phyloP scores from a whole-genome alignment of 148 eudicot genomes.

The Persicaria maculosa region DNA sequence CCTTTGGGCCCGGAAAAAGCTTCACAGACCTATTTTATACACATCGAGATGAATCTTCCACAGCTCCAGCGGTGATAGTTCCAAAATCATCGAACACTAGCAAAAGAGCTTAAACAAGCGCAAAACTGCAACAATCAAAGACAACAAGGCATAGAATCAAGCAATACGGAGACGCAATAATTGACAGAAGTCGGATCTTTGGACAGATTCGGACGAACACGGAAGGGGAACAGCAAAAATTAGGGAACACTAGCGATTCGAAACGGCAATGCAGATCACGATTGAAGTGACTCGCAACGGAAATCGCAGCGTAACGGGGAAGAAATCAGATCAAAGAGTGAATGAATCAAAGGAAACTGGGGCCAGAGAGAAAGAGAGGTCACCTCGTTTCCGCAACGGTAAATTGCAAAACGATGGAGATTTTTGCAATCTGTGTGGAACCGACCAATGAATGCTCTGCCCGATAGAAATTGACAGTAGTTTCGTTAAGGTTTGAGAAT shows the following conservation, averaged over 20 bases:
- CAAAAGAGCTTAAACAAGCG: not conserved
- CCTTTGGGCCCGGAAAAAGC: not conserved
- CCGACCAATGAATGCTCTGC: not conserved
- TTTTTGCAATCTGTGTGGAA: not conserved
- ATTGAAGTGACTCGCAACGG: not conserved
- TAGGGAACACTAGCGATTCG: not conserved
- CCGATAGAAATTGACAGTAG: conserved; percentile 15
- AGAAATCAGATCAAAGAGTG: conserved; percentile 7
- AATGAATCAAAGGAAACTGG: conserved; percentile 7
- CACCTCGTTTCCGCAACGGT: conserved; percentile 8
- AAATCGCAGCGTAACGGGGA: conserved; percentile 1
- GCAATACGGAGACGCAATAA: not conserved
- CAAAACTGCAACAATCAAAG: conserved; percentile 1
- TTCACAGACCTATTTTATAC: conserved; percentile 6
- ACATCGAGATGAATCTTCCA: conserved; percentile 1
- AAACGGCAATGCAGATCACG: not conserved
- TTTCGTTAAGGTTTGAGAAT: not conserved
- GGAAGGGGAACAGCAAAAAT: not conserved
- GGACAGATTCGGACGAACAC: conserved; percentile 8
- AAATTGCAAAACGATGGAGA: not conserved
- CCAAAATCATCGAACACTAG: conserved; percentile 7
- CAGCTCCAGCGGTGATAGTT: not conserved
- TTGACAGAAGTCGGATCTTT: not conserved
- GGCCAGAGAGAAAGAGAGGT: conserved; percentile 7
- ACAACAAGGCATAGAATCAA: not conserved